Percentiles rank a stretch among this genome's conserved stretches.
Conservation (phyloP, 78 protist species). For the Guillardia theta region DNA sequence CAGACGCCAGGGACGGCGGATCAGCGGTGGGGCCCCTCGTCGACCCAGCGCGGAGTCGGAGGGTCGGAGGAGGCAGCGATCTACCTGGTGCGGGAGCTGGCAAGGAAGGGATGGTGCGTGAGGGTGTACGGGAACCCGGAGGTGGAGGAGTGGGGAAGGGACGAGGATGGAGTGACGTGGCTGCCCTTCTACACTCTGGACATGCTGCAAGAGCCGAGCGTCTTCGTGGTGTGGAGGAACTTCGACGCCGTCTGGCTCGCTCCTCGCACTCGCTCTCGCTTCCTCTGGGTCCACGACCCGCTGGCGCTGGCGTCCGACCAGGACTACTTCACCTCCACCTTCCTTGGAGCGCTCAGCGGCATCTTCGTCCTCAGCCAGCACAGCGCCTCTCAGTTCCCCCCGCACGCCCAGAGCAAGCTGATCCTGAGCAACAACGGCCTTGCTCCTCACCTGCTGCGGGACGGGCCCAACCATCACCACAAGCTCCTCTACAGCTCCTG, state of each 20-base stretch:
- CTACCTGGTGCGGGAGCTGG: neutral
- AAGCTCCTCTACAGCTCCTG: slow-evolving; percentile 28
- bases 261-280: neutral
- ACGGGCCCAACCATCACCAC: neutral
- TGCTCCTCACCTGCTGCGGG: neutral
- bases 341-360: neutral
- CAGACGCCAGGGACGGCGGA: too few relatives aligned
- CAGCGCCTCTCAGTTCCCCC: slow-evolving; percentile 28
- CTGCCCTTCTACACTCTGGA: neutral
- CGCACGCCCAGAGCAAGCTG: neutral
- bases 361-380: slow-evolving; percentile 25
- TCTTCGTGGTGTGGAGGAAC: neutral
- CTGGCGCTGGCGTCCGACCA: slow-evolving; percentile 20
- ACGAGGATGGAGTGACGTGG: neutral
- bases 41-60: too few relatives aligned
- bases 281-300: slow-evolving; percentile 33
- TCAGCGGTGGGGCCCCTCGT: too few relatives aligned
- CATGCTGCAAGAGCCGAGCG: neutral
- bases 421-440: neutral
- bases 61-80: slow-evolving; percentile 12
- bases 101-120: neutral
- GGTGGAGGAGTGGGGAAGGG: slow-evolving; percentile 13
- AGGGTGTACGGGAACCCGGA: slow-evolving; percentile 3
- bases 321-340: neutral
- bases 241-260: neutral